These are phyloP conservation scores for Anthostomella pinea DNA, from an alignment of 2,329 filamentous ascomycete genomes.

Conservation along the genomic window DNA sequence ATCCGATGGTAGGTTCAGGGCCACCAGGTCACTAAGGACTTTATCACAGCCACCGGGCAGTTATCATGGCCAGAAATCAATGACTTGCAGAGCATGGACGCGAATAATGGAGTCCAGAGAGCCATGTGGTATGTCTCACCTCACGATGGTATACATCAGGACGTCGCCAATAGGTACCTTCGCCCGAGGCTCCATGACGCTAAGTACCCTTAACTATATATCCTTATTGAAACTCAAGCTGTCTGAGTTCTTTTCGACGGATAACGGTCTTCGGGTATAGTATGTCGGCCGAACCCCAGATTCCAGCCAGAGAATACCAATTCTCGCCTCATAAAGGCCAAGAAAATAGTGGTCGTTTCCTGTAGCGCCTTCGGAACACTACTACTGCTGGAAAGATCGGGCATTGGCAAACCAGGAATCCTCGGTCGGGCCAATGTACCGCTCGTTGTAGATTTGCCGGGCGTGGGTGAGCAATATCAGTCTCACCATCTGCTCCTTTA, in stretches of 20 bases:
- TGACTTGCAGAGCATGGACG: conserved; percentile 51
- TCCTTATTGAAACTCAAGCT: conserved; percentile 51
- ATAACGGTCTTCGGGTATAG: conserved; percentile 13
- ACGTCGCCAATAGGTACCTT: conserved; percentile 49
- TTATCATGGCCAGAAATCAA: conserved; percentile 50
- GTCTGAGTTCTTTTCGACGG: conserved; percentile 16
- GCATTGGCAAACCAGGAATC: conserved; percentile 44
- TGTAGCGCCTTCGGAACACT: conserved; percentile 42
- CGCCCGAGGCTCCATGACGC: conserved; percentile 46
- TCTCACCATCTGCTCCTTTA: conserved; percentile 50
- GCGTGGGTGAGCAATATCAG: conserved; percentile 47
- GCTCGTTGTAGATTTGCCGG: conserved; percentile 40
- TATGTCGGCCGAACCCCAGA: conserved; percentile 15
- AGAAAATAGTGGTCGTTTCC: conserved; percentile 42
- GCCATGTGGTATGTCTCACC: conserved; percentile 23
- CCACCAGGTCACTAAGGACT: conserved; percentile 46
- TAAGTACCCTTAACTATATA: conserved; percentile 48
- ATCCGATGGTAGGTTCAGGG: conserved; percentile 46
- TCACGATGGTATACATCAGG: conserved; percentile 48
- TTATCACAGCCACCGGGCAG: conserved; percentile 45
- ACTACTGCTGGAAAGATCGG: conserved; percentile 50
- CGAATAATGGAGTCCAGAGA: conserved; percentile 25
- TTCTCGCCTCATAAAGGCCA: conserved; percentile 36
- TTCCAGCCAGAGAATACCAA: not conserved
- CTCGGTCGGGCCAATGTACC: conserved; percentile 35